Evolutionary conservation across 345 rosid species (phyloP).

Genomic region (Salix dunnii): DNA sequence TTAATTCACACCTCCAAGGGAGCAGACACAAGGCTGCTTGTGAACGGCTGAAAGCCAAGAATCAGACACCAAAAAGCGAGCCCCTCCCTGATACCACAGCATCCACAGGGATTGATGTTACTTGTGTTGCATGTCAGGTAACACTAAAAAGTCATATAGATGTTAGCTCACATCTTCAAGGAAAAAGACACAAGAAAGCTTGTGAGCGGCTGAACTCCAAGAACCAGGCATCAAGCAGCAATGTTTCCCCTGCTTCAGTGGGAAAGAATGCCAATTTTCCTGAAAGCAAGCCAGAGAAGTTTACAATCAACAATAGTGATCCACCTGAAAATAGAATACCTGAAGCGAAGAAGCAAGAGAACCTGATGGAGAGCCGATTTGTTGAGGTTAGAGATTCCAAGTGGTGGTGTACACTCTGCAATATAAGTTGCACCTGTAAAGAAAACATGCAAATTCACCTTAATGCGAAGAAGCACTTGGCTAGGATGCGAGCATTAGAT

Average conservation of each 20-base stretch:
- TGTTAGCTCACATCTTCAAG: not conserved
- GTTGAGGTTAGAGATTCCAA: not conserved
- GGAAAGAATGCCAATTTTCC: not conserved
- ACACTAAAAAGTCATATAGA: not conserved
- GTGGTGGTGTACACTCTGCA: constrained; percentile 12
- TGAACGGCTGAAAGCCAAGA: constrained; percentile 20
- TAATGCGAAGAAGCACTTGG: constrained; percentile 11
- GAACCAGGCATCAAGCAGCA: not conserved
- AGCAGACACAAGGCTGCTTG: constrained; percentile 16
- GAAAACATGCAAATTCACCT: not conserved
- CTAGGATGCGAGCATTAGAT: not conserved
- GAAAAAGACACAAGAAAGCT: constrained; percentile 1
- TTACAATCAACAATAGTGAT: not conserved
- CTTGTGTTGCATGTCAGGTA: not conserved
- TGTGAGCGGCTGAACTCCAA: constrained; percentile 1
- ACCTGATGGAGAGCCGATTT: not conserved
- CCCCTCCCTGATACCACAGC: not conserved
- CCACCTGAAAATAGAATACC: not conserved
- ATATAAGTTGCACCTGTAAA: constrained; percentile 2
- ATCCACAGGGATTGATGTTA: not conserved
- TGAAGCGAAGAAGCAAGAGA: not conserved
- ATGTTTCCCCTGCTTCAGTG: not conserved
- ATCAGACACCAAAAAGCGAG: not conserved
- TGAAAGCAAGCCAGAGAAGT: not conserved
- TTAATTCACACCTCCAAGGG: constrained; percentile 27